Evolutionary conservation across 2,329 filamentous ascomycete species (phyloP), one percentile per base, ranked within the genome.

Genomic region (Sarocladium strictum): DNA sequence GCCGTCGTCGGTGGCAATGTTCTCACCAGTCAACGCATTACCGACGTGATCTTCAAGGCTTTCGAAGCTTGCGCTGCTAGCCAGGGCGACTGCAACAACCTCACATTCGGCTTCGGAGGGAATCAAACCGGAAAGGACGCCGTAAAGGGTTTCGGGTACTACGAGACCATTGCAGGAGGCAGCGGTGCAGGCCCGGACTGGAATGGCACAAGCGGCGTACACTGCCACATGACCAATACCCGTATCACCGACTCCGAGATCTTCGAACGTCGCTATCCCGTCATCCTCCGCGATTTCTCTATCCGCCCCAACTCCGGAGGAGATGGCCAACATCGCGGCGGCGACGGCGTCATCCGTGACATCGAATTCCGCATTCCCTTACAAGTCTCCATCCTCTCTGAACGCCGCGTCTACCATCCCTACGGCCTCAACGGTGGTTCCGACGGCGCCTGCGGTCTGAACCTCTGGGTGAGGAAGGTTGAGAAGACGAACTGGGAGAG

Each of bases 1-100:
- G 89, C 89, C 0, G 89, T 93, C 1, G 89, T 93, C 0, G 89
- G 89, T 29, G 89, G 89, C 38, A 94, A 93, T 61, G 89, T 93
- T 0, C 67, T 74, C 11, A 75, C 72, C 1, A 72, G 67, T 53
- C 72, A 75, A 56, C 68, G 72, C 15, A 72, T 75, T 53, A 74
- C 72, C 1, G 72, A 75, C 54, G 72, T 75, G 40, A 71, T 75
- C 32, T 69, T 75, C 61, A 89, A 87, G 64, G 89, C 89, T 1
- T 93, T 93, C 75, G 77, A 83, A 55, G 89, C 89, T 1, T 91
- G 87, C 58, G 88, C 89, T 2, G 89, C 89, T 12, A 85, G 80
- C 9, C 89, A 93, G 63, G 89, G 89, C 12, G 87, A 89, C 68
- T 89, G 85, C 65, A 93, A 93, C 68, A 94, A 93, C 64, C 76